phyloP scores from a whole-genome alignment of 805 yeast species.

The Blastobotrys attinorum region DNA sequence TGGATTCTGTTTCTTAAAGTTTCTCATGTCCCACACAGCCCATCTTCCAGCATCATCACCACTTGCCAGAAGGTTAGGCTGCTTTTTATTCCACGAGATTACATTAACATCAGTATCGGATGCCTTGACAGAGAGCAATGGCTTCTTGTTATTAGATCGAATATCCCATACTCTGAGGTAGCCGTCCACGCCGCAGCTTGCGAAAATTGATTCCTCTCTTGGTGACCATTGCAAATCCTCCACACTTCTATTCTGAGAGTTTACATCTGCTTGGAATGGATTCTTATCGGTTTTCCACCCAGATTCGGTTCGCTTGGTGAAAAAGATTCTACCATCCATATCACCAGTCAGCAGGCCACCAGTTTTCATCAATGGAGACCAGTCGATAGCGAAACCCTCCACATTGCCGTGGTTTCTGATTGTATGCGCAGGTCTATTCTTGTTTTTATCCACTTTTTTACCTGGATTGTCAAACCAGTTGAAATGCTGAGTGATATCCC shows the following conservation, averaged over 20 bases:
- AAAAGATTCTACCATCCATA: conserved; percentile 69
- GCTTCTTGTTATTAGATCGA: conserved; percentile 83
- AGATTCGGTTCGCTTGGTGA: conserved; percentile 68
- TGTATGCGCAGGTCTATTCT: conserved; percentile 76
- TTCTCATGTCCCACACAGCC: conserved; percentile 96
- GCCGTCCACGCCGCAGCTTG: conserved; percentile 92
- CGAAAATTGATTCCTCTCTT: conserved; percentile 86
- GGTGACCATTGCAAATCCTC: conserved; percentile 98
- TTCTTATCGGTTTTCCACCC: conserved; percentile 79
- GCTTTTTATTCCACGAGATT: conserved; percentile 87
- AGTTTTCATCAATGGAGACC: conserved; percentile 79
- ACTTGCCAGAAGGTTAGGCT: conserved; percentile 79
- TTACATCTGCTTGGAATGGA: conserved; percentile 55
- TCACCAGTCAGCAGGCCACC: conserved; percentile 89
- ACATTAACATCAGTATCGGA: conserved; percentile 84
- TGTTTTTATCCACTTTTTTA: conserved; percentile 62
- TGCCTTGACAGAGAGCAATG: conserved; percentile 79
- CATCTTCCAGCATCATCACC: conserved; percentile 97
- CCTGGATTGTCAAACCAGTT: conserved; percentile 89
- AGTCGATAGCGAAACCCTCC: conserved; percentile 96
- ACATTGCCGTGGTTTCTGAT: conserved; percentile 80
- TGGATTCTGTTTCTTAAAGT: conserved; percentile 19
- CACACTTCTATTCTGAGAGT: conserved; percentile 44
- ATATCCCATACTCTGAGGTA: conserved; percentile 94
- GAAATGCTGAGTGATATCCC: conserved; percentile 70